Conservation (phyloP, 2,329 filamentous ascomycete species). For the Ceratocystis lukuohia region DNA sequence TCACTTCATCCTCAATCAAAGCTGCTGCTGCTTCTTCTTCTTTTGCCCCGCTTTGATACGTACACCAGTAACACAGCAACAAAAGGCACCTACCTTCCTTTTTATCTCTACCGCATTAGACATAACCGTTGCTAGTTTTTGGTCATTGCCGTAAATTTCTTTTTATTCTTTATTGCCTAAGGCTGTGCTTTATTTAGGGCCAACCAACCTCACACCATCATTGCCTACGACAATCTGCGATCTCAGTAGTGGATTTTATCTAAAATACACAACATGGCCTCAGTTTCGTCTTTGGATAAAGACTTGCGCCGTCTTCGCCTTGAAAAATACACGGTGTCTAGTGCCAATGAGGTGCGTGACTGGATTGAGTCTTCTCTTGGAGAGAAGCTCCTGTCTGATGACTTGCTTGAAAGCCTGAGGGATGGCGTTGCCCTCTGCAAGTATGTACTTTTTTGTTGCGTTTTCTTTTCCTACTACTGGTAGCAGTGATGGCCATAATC, state of each 20-base stretch:
- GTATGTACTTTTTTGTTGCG: conserved; percentile 36
- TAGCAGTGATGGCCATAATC: not conserved
- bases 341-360: conserved; percentile 66
- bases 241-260: no score
- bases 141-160: no score
- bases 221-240: not conserved
- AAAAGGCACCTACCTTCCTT: not conserved
- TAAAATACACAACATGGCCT: conserved; percentile 53
- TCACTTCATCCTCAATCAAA: not conserved
- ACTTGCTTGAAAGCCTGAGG: conserved; percentile 74
- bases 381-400: conserved; percentile 55
- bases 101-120: no score
- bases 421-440: conserved; percentile 89
- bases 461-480: no score
- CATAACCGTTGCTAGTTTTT: no score
- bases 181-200: no score
- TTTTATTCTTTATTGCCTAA: no score
- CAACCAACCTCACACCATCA: not conserved
- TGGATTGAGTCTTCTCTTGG: conserved; percentile 81
- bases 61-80: not conserved
- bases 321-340: conserved; percentile 82
- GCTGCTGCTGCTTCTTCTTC: not conserved
- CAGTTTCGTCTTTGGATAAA: conserved; percentile 83
- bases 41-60: conserved; percentile 7
- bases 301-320: conserved; percentile 89